Conservation (phyloP, 768 basidiomycete species). For the Coprinopsis sp. region DNA sequence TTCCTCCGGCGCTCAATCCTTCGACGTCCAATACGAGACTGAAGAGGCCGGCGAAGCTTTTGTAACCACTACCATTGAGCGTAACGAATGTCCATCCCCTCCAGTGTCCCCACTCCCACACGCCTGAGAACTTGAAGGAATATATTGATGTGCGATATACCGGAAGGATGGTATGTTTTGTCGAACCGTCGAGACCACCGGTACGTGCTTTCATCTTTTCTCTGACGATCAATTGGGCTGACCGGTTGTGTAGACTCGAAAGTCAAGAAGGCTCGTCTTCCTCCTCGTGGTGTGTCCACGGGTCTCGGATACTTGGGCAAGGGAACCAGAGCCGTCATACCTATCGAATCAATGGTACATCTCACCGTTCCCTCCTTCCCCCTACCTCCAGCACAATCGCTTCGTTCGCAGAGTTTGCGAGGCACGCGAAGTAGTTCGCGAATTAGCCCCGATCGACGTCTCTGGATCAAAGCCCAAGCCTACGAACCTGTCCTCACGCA, state of each 20-base stretch:
- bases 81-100: slow-evolving; percentile 78
- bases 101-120: slow-evolving; percentile 69
- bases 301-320: slow-evolving; percentile 96
- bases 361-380: not conserved
- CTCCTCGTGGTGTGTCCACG: slow-evolving; percentile 91
- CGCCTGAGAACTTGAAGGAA: slow-evolving; percentile 85
- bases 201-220: no score
- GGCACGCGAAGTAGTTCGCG: slow-evolving; percentile 98
- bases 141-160: slow-evolving; percentile 97
- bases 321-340: slow-evolving; percentile 95
- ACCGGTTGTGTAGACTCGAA: no score
- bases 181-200: not conserved
- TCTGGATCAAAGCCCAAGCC: slow-evolving; percentile 91
- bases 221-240: no score
- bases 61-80: slow-evolving; percentile 63
- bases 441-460: slow-evolving; percentile 91
- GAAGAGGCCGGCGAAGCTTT: slow-evolving; percentile 7
- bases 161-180: slow-evolving; percentile 90
- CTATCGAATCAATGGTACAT: slow-evolving; percentile 88
- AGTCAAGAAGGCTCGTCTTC: slow-evolving; percentile 38
- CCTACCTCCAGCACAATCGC: not conserved
- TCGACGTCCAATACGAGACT: slow-evolving; percentile 16
- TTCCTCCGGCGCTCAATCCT: slow-evolving; percentile 18
- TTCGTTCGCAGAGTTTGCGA: slow-evolving; percentile 75
- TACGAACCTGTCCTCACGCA: slow-evolving; percentile 81